Evolutionary conservation across 441 rosid species (phyloP).

Genomic region (Pelargonium fulgidum): DNA sequence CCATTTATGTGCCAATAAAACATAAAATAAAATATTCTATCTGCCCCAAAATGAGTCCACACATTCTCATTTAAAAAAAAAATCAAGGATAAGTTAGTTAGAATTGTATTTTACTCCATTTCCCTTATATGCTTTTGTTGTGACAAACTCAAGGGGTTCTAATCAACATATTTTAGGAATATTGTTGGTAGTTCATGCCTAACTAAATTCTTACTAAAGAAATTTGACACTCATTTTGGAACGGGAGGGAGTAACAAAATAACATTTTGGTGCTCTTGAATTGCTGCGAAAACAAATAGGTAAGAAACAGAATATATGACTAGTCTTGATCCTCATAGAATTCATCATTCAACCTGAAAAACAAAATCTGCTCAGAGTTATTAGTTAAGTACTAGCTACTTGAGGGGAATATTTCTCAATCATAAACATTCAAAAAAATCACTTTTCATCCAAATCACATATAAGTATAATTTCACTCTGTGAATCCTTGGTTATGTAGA

Average conservation of each 20-base stretch:
- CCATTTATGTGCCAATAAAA: neutral
- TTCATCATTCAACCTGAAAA: neutral
- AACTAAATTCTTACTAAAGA: too few relatives aligned
- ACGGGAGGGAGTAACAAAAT: too few relatives aligned
- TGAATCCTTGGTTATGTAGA: neutral
- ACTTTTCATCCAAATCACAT: neutral
- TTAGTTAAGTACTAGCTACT: neutral
- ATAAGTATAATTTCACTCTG: neutral
- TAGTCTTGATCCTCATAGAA: neutral
- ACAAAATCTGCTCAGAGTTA: neutral
- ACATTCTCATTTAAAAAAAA: too few relatives aligned
- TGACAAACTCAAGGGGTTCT: too few relatives aligned
- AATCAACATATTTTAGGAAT: too few relatives aligned
- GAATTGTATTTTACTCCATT: too few relatives aligned
- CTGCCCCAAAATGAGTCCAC: neutral
- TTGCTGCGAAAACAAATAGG: neutral
- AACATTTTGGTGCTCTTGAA: neutral
- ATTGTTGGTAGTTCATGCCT: too few relatives aligned
- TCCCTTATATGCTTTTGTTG: too few relatives aligned
- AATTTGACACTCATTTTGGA: too few relatives aligned
- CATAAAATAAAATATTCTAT: neutral
- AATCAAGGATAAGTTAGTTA: too few relatives aligned
- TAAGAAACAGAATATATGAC: neutral
- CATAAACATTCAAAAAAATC: neutral
- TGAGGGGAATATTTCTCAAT: neutral